Conservation (phyloP, 129 eudicot species). For the Silybum marianum region DNA sequence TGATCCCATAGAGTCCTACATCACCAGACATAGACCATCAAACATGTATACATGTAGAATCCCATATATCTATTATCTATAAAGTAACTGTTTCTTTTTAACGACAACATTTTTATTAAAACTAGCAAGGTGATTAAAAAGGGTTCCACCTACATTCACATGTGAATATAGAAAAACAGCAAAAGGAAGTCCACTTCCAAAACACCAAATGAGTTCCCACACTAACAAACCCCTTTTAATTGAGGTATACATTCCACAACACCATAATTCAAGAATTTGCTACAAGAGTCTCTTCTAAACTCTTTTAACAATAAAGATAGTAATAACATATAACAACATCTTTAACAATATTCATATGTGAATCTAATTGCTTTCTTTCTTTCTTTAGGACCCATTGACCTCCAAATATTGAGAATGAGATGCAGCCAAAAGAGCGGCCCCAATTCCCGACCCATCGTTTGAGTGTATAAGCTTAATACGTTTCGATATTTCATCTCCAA, state of each 20-base stretch:
- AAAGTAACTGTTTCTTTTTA: too few species aligned
- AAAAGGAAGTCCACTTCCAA: neutral
- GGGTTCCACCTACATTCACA: neutral
- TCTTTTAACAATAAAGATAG: neutral
- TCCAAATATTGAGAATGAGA: constrained; percentile 67
- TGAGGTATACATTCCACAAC: neutral
- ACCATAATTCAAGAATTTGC: neutral
- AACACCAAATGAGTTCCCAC: neutral
- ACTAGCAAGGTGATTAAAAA: too few species aligned
- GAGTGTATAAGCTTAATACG: constrained; percentile 50
- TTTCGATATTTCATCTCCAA: constrained; percentile 45
- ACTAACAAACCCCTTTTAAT: neutral
- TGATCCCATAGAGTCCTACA: too few species aligned
- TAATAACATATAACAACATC: neutral
- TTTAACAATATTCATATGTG: neutral
- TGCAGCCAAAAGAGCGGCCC: constrained; percentile 86
- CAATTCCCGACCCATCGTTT: constrained; percentile 77
- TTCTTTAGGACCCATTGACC: constrained; percentile 16
- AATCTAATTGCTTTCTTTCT: neutral
- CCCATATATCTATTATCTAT: too few species aligned
- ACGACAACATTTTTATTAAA: too few species aligned
- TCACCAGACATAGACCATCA: too few species aligned
- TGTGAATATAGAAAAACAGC: neutral
- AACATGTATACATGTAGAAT: too few species aligned
- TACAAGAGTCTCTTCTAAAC: neutral